These are phyloP conservation scores for Phytophthora agathidicida DNA, from an alignment of 352 stramenopile genomes.

Conservation along the genomic window DNA sequence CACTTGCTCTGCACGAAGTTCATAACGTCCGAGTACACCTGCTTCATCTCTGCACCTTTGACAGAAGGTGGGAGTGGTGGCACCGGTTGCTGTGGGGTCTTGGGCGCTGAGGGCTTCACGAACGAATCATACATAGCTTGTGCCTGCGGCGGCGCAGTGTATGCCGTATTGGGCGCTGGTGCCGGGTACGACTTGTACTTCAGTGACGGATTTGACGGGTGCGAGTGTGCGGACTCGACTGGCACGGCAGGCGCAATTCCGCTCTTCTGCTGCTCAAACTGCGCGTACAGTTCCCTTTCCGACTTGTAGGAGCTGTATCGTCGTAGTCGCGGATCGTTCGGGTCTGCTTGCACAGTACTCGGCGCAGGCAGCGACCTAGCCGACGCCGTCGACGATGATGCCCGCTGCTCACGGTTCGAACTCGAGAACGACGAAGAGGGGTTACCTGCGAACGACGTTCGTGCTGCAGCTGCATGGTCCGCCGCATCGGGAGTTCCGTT, in stretches of 20 bases:
- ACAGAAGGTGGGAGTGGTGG: conserved; percentile 62
- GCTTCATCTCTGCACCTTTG: conserved; percentile 76
- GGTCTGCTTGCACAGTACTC: conserved; percentile 35
- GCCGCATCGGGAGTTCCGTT: conserved; percentile 27
- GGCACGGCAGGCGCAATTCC: conserved; percentile 24
- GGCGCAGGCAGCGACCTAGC: conserved; percentile 30
- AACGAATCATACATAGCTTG: conserved; percentile 54
- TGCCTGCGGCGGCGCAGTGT: conserved; percentile 41
- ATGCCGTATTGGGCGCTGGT: conserved; percentile 42
- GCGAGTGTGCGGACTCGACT: conserved; percentile 45
- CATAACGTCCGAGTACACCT: conserved; percentile 85
- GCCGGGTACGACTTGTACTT: conserved; percentile 71
- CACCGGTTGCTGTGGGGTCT: conserved; percentile 39
- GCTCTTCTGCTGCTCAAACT: conserved; percentile 67
- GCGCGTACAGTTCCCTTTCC: conserved; percentile 78
- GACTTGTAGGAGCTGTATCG: conserved; percentile 84
- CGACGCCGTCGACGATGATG: conserved; percentile 30
- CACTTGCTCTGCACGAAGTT: conserved; percentile 77
- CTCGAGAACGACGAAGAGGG: conserved; percentile 27
- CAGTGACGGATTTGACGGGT: conserved; percentile 55
- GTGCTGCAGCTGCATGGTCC: conserved; percentile 36
- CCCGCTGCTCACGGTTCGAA: conserved; percentile 8
- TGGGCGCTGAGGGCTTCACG: conserved; percentile 40
- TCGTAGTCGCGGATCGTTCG: conserved; percentile 70
- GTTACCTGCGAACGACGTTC: conserved; percentile 23